phyloP scores from a whole-genome alignment of 202 grass and related monocot genomes.

The Carex arenaria region DNA sequence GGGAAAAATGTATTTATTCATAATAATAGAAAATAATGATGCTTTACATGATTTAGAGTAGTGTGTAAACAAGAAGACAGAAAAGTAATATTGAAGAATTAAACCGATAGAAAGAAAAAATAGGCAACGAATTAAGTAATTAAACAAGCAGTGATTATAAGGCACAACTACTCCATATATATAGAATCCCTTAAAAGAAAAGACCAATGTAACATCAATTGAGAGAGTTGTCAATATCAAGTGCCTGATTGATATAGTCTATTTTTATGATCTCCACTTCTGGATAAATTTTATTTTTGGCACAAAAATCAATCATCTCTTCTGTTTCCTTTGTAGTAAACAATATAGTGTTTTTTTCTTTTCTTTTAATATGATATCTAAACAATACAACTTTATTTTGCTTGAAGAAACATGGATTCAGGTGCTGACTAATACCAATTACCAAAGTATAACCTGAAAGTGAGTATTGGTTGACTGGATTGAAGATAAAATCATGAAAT shows the following conservation, averaged over 20 bases:
- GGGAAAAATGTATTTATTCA: background rate
- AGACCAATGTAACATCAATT: slow-evolving; percentile 5
- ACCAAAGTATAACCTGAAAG: background rate
- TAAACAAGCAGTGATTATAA: background rate
- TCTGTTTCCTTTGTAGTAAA: slow-evolving; percentile 38
- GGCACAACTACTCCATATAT: background rate
- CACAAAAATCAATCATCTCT: slow-evolving; percentile 34
- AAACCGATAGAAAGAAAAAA: background rate
- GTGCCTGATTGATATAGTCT: slow-evolving; percentile 32
- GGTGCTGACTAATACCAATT: background rate
- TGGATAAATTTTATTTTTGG: slow-evolving; percentile 32
- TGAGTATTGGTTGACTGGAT: background rate
- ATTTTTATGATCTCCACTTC: slow-evolving; percentile 38
- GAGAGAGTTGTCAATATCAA: slow-evolving; percentile 17
- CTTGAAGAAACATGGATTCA: background rate
- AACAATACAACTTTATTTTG: too few species aligned
- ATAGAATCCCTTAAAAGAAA: background rate
- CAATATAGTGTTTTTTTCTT: too few species aligned
- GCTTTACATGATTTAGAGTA: background rate
- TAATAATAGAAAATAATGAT: background rate
- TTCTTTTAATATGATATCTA: too few species aligned
- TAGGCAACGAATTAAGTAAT: background rate
- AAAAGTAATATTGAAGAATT: background rate
- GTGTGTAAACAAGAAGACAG: background rate
- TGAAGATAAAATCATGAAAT: background rate